A percentile compares a stretch with the other conserved stretches of the same genome.
Conservation (phyloP, 2,329 filamentous ascomycete species). For the Raffaelea ambrosiae region DNA sequence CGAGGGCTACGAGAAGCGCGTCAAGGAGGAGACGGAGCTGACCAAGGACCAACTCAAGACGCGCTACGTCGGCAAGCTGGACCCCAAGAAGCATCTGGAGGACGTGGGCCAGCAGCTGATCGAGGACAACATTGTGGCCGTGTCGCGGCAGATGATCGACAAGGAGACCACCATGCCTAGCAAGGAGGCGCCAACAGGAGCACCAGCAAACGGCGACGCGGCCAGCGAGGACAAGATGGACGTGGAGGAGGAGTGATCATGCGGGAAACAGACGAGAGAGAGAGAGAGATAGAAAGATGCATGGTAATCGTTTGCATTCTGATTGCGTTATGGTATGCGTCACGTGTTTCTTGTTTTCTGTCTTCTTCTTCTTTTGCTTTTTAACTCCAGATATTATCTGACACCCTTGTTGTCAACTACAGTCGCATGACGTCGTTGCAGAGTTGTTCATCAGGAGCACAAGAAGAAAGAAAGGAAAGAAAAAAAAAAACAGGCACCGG, state of each 20-base stretch:
- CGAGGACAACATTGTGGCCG: constrained; percentile 97
- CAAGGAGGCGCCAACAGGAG: constrained; percentile 38
- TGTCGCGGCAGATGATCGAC: constrained; percentile 99
- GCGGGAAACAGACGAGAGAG: not conserved
- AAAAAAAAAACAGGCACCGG: too few relatives aligned
- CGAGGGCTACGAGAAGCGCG: constrained; percentile 96
- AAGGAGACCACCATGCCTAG: constrained; percentile 92
- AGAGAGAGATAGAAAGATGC: not conserved
- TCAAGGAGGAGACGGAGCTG: constrained; percentile 96
- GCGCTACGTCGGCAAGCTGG: constrained; percentile 95
- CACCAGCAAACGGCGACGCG: constrained; percentile 25
- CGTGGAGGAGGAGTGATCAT: constrained; percentile 47
- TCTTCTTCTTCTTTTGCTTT: not conserved
- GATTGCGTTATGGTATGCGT: too few relatives aligned
- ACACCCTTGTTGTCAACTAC: too few relatives aligned
- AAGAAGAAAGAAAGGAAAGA: not conserved
- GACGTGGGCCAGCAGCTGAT: constrained; percentile 94
- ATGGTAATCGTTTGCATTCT: not conserved
- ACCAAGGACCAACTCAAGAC: constrained; percentile 98
- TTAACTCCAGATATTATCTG: too few relatives aligned
- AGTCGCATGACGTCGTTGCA: too few relatives aligned
- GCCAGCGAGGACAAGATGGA: constrained; percentile 59
- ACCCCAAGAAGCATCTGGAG: constrained; percentile 98
- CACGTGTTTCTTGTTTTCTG: not conserved
- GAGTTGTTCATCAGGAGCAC: too few relatives aligned